Evolutionary conservation across 2,329 filamentous ascomycete genomes (phyloP).

Genomic region (Arthrobotrys sinensis): DNA sequence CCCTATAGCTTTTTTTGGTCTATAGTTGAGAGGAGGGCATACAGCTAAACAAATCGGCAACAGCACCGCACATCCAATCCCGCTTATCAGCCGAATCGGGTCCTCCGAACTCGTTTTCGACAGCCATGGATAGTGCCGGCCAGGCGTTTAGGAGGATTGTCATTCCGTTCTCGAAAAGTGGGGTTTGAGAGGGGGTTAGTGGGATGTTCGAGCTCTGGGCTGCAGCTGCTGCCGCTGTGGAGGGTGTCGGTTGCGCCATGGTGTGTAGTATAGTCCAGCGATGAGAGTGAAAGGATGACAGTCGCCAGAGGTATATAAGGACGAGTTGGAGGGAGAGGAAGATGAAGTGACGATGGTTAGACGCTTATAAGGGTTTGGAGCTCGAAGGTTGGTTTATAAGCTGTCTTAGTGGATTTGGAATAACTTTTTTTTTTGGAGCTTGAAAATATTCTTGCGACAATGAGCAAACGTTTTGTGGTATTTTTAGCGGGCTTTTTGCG

Average conservation of each 20-base stretch:
- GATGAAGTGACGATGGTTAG: not conserved
- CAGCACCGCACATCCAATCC: conserved; percentile 93
- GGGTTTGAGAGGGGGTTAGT: conserved; percentile 70
- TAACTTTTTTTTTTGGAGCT: not conserved
- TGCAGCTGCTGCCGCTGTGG: conserved; percentile 1
- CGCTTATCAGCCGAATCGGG: conserved; percentile 87
- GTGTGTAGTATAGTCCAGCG: not conserved
- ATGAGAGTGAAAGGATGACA: not conserved
- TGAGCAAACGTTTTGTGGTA: conserved; percentile 12
- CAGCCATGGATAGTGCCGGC: conserved; percentile 88
- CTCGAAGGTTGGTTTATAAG: not conserved
- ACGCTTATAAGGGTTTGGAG: not conserved
- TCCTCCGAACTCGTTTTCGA: conserved; percentile 90
- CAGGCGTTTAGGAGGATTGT: conserved; percentile 88
- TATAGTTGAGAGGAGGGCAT: conserved; percentile 61
- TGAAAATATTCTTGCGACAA: not conserved
- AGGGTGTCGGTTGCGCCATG: conserved; percentile 16
- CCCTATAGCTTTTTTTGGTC: too few relatives aligned
- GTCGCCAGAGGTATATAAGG: not conserved
- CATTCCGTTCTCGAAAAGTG: conserved; percentile 87
- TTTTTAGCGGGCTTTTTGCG: conserved; percentile 1
- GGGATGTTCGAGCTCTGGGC: conserved; percentile 18
- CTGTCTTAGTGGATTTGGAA: not conserved
- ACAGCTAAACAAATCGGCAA: conserved; percentile 81
- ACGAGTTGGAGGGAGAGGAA: not conserved